A percentile compares a stretch with the other conserved stretches of the same genome.
Conservation (phyloP, 345 rosid genomes). For the Salix caprea region DNA sequence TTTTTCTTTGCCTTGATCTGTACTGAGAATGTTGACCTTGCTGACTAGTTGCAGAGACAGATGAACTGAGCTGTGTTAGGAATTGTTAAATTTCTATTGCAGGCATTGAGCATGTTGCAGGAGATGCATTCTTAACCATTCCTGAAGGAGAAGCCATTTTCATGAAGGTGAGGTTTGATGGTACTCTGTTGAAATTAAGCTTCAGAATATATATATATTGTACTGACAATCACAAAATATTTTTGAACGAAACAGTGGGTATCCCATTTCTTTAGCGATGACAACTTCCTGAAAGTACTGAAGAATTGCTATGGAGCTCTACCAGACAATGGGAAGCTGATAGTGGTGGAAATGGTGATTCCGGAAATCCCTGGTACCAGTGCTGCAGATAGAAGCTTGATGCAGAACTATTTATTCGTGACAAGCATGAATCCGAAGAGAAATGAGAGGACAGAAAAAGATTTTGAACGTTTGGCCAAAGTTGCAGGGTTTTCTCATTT, state of each 20-base stretch:
- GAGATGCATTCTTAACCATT: conserved; percentile 72
- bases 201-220: neutral
- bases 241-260: conserved; percentile 50
- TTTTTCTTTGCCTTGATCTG: neutral
- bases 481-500: conserved; percentile 53
- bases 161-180: conserved; percentile 68
- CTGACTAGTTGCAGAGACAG: too few species aligned
- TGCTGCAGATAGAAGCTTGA: conserved; percentile 50
- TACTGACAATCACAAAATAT: too few species aligned
- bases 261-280: conserved; percentile 85
- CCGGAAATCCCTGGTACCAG: conserved; percentile 71
- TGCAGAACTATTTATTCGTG: conserved; percentile 83
- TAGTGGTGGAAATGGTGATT: conserved; percentile 66
- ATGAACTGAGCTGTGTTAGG: too few species aligned
- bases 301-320: conserved; percentile 70
- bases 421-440: conserved; percentile 86
- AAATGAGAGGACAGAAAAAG: conserved; percentile 79
- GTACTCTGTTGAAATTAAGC: neutral
- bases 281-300: conserved; percentile 58
- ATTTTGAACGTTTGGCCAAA: conserved; percentile 69
- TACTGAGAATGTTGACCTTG: too few species aligned
- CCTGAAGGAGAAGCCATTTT: conserved; percentile 84
- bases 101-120: conserved; percentile 83
- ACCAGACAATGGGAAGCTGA: conserved; percentile 70
- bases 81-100: neutral